Base-by-base conservation (phyloP, 2,329 filamentous ascomycete genomes). In the Cladobotryum mycophilum region DNA sequence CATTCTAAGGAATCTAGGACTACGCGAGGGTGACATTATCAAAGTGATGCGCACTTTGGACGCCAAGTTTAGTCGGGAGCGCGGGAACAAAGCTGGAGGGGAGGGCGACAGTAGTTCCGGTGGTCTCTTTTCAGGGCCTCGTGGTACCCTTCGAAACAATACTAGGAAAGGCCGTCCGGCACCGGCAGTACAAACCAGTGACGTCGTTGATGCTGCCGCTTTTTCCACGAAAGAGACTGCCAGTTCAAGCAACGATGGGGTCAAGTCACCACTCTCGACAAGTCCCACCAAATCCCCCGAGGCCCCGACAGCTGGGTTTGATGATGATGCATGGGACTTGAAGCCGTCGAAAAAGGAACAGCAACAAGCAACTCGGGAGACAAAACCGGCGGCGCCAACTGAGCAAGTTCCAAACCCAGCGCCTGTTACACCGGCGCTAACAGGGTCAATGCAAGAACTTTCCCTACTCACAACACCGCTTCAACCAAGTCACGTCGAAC, bases 321-420 rank as follows among this genome's bases (percentile, higher is more conserved):
- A 99, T 47, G 93, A 97, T 63, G 89, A 97, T 72, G 93, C 93
- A 8, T 99, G 93, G 93, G 89, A 95, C 61, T 86, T 96, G 45
- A 96, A 96, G 71, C 88, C 89, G 15, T 80, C 86, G 13, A 86
- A 83, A 64, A 79, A 84, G 25, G 54, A 53, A 56, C 68, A 60
- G 47, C 53, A 57, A 30, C 52, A 57, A 22, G 45, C 52, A 42
- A 47, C 15, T 46, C 51, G 67, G 57, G 57, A 48, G 14, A n/a
- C 47, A 17, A 71, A 58, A 54, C 69, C 41, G 3, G 8, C 42
- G 53, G 35, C 52, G 38, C 56, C 67, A 52, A 55, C 48, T 3
- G 50, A 37, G 17, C 25, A 51, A 22, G 49, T 51, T 18, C 46
- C 59, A 13, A 55, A 58, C 46, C 53, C 75, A 8, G 41, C 45